Evolutionary conservation across 2,329 filamentous ascomycete genomes (phyloP).

Genomic region (Sporothrix pallida): DNA sequence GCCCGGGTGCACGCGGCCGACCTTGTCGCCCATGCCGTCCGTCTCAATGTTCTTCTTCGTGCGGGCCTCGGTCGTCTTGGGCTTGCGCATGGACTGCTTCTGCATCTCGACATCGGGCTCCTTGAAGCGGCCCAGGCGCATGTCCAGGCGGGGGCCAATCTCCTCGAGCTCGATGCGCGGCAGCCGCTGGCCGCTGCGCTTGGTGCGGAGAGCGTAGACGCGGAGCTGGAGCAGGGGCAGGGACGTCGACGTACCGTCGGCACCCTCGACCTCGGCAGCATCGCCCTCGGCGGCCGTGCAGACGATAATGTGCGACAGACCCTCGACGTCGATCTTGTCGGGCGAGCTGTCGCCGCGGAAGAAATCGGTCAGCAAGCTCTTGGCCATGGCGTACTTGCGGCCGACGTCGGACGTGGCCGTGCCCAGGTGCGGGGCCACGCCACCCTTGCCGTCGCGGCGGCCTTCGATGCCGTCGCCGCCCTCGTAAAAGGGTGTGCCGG

Average conservation of each 20-base stretch:
- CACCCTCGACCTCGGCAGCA: slow-evolving; percentile 41
- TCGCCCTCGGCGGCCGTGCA: slow-evolving; percentile 73
- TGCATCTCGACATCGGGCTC: slow-evolving; percentile 78
- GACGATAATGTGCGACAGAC: slow-evolving; percentile 87
- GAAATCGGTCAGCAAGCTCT: slow-evolving; percentile 86
- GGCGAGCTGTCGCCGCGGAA: slow-evolving; percentile 80
- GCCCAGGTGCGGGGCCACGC: slow-evolving; percentile 12
- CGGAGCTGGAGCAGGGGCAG: slow-evolving; percentile 70
- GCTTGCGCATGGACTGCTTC: slow-evolving; percentile 90
- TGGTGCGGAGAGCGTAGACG: slow-evolving; percentile 84
- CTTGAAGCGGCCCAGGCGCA: slow-evolving; percentile 79
- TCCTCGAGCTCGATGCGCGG: slow-evolving; percentile 67
- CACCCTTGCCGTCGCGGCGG: slow-evolving; percentile 56
- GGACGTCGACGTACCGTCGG: slow-evolving; percentile 51
- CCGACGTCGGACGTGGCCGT: slow-evolving; percentile 34
- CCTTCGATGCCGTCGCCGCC: slow-evolving; percentile 77
- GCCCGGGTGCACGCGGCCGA: slow-evolving; percentile 88
- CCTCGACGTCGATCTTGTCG: slow-evolving; percentile 90
- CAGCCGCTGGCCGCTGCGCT: slow-evolving; percentile 82
- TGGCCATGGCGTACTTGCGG: slow-evolving; percentile 74
- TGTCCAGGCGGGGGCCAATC: slow-evolving; percentile 80
- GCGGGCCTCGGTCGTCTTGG: slow-evolving; percentile 74
- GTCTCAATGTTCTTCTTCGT: slow-evolving; percentile 97
- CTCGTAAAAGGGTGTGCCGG: slow-evolving; percentile 65
- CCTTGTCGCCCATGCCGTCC: slow-evolving; percentile 92